A percentile compares a stretch with the other conserved stretches of the same genome.
Evolutionary conservation across 805 yeast species (phyloP).

Genomic region (Blastobotrys terrestris): DNA sequence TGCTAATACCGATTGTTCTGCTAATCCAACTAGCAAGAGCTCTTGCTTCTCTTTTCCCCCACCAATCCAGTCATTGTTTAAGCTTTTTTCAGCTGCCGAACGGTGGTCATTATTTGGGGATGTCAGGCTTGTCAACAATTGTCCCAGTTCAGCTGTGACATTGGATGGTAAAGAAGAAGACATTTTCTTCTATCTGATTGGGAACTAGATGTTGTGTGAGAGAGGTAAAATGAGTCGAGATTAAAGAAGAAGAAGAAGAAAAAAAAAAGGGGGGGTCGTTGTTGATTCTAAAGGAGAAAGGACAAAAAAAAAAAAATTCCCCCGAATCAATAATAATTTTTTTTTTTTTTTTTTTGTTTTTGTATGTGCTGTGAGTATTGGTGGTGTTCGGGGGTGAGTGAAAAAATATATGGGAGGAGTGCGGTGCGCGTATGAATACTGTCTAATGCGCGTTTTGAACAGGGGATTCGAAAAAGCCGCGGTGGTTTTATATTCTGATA

Average conservation of each 20-base stretch:
- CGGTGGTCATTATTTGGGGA: conserved; percentile 75
- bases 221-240: too few relatives aligned
- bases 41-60: conserved; percentile 51
- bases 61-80: conserved; percentile 72
- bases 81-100: conserved; percentile 65
- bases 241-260: background rate
- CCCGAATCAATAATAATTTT: too few relatives aligned
- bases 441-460: background rate
- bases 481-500: too few relatives aligned
- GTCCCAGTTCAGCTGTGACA: conserved; percentile 45
- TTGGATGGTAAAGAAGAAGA: conserved; percentile 48
- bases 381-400: too few relatives aligned
- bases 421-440: background rate
- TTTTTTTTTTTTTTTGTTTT: background rate
- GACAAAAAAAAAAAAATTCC: background rate
- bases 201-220: background rate
- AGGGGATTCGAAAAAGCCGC: too few relatives aligned
- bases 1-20: conserved; percentile 68
- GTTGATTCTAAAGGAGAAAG: background rate
- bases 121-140: conserved; percentile 60
- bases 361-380: background rate
- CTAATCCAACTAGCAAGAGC: conserved; percentile 64
- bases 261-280: conserved; percentile 9
- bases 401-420: too few relatives aligned
- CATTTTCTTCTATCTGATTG: background rate